These are phyloP conservation scores for Samsoniella hepiali DNA, from an alignment of 2,329 filamentous ascomycete species.

Conservation along the genomic window DNA sequence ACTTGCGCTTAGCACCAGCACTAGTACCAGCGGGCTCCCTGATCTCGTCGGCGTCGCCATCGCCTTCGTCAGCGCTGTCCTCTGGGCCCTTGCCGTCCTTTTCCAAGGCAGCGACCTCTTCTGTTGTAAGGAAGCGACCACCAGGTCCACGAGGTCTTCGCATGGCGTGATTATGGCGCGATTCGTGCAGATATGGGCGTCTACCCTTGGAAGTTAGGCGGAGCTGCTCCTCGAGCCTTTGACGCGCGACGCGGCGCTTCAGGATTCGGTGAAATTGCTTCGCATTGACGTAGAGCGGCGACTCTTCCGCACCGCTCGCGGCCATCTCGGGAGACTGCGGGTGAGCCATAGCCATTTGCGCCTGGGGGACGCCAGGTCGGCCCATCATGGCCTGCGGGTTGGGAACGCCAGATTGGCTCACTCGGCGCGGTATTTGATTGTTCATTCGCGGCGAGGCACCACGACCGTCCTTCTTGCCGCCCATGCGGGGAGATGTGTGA, in stretches of 20 bases:
- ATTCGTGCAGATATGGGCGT: constrained; percentile 96
- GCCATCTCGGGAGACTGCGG: constrained; percentile 79
- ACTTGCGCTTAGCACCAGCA: constrained; percentile 58
- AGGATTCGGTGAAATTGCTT: constrained; percentile 98
- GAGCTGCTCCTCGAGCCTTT: constrained; percentile 89
- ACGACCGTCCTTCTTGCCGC: constrained; percentile 66
- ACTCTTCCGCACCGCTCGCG: constrained; percentile 72
- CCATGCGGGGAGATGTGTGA: constrained; percentile 75
- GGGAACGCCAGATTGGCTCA: constrained; percentile 74
- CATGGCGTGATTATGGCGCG: constrained; percentile 97
- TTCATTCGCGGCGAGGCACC: constrained; percentile 76
- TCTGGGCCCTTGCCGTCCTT: constrained; percentile 48
- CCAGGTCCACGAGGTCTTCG: constrained; percentile 88
- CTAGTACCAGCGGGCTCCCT: constrained; percentile 33
- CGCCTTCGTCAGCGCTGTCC: constrained; percentile 30
- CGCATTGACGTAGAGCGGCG: constrained; percentile 94
- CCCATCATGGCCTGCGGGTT: constrained; percentile 74
- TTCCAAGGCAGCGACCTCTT: constrained; percentile 90
- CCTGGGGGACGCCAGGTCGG: constrained; percentile 57
- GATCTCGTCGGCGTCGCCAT: constrained; percentile 30
- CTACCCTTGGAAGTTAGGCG: constrained; percentile 90
- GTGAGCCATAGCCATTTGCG: constrained; percentile 63
- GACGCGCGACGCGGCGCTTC: constrained; percentile 87
- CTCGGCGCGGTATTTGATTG: constrained; percentile 62
- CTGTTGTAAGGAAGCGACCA: constrained; percentile 91